A percentile compares a stretch with the other conserved stretches of the same genome.
phyloP scores from a whole-genome alignment of 768 basidiomycete genomes.

The Royoungia palumana region DNA sequence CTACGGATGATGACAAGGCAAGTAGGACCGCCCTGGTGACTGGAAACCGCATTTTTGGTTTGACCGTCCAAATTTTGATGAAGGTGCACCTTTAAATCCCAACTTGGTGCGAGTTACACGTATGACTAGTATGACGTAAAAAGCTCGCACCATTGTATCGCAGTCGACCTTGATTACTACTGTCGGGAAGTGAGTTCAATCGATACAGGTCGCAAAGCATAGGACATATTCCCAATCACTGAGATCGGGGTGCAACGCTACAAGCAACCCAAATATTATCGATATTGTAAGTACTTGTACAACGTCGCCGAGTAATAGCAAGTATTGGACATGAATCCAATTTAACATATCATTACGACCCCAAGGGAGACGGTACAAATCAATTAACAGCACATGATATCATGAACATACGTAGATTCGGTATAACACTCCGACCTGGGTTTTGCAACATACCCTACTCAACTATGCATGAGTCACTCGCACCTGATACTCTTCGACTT shows the following conservation, averaged over 20 bases:
- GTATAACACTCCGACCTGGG: conserved; percentile 3
- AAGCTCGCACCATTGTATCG: no score
- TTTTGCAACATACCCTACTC: neutral
- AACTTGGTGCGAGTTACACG: no score
- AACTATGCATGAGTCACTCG: conserved; percentile 1
- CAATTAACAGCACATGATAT: conserved; percentile 29
- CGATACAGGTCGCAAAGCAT: no score
- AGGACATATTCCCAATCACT: no score
- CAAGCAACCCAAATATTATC: no score
- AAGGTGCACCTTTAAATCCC: neutral
- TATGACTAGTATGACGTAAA: no score
- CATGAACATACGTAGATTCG: conserved; percentile 24
- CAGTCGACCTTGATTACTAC: no score
- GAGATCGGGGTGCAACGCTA: no score
- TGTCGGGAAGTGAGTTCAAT: no score
- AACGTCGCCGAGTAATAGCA: no score
- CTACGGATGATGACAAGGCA: conserved; percentile 30
- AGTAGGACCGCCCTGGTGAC: conserved; percentile 12
- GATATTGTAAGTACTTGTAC: no score
- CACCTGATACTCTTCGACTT: neutral
- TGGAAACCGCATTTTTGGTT: conserved; percentile 14
- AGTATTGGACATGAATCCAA: conserved; percentile 10
- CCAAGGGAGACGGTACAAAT: conserved; percentile 29
- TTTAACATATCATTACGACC: conserved; percentile 29
- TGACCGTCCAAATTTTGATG: neutral